Base-by-base conservation (phyloP, 2,329 filamentous ascomycete genomes). In the Furcasterigmium sp. region DNA sequence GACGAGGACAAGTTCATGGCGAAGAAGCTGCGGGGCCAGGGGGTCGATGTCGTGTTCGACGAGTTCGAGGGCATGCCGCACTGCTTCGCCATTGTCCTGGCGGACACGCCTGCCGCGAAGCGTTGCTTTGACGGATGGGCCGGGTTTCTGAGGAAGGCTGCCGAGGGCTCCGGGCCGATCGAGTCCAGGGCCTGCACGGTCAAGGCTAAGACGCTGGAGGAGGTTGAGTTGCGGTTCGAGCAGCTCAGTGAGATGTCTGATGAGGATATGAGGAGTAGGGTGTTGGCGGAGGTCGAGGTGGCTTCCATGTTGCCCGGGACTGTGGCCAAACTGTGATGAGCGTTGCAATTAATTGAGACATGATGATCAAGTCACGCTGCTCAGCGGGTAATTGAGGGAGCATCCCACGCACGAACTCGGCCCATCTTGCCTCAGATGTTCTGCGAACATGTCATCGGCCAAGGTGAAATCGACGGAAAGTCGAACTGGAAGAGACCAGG, bases 21-120 rank as follows among this genome's bases (percentile, higher is more conserved):
- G 0, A 62, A 66, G 32, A 70, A 73, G 30, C 68, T 86, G 10
- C 68, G 68, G 14, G 50, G 54, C 8, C 76, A 85, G 37, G 80
- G 77, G 5, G 82, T 84, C 1, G 56, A 55, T 0, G 76, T 91
- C 0, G 70, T 78, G 4, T 85, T 82, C 54, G 79, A 87, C 57
- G 78, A 88, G 62, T 93, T 82, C 57, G 82, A 90, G 59, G 84
- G 80, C 3, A 91, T 91, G 87, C 85, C 87, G 42, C 87, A 91
- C 62, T 80, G 78, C 52, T 91, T 88, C 56, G 78, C 75, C 1
- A 54, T 80, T 49, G 49, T 87, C 2, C 62, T 87, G 43, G 61
- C 69, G 2, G 61, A 63, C 5, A 57, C 72, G 3, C 56, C 67
- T 2, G 69, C 63, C 23, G 64, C 73, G 3, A 63, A 56, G 51